A percentile compares a stretch with the other conserved stretches of the same genome.
Evolutionary conservation across 768 basidiomycete genomes (phyloP).

Genomic region (Rickenella mellea): DNA sequence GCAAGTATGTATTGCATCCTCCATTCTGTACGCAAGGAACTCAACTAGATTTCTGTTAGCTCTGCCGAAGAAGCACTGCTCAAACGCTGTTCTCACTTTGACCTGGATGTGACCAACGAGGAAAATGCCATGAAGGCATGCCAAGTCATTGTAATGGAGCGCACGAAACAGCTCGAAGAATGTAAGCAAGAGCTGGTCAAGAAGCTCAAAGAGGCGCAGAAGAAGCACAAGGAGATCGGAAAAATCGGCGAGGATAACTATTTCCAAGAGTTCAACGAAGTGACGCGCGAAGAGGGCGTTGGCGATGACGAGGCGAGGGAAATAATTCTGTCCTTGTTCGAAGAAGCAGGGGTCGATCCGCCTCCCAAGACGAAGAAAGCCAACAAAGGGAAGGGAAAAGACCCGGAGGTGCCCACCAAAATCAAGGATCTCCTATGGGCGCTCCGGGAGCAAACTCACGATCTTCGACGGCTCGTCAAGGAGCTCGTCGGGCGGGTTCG

Average conservation of each 20-base stretch:
- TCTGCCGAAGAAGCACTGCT: constrained; percentile 88
- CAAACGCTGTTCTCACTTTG: constrained; percentile 94
- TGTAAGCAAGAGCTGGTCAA: constrained; percentile 66
- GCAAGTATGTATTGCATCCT: constrained; percentile 47
- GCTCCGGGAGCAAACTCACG: constrained; percentile 81
- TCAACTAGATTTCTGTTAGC: constrained; percentile 25
- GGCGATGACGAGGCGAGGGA: constrained; percentile 72
- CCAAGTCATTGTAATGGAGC: constrained; percentile 81
- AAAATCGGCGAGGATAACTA: constrained; percentile 59
- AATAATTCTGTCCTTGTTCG: constrained; percentile 47
- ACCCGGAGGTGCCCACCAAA: constrained; percentile 36
- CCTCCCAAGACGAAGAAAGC: constrained; percentile 8
- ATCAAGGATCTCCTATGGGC: constrained; percentile 63
- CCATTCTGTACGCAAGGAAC: constrained; percentile 2
- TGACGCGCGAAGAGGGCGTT: constrained; percentile 58
- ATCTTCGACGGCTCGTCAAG: constrained; percentile 74
- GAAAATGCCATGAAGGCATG: constrained; percentile 86
- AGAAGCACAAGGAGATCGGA: constrained; percentile 60
- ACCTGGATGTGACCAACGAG: constrained; percentile 45
- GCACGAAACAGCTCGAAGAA: constrained; percentile 67
- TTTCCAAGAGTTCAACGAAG: constrained; percentile 70
- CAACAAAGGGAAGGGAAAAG: constrained; percentile 41
- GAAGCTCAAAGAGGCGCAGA: constrained; percentile 56
- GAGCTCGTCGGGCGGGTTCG: constrained; percentile 86
- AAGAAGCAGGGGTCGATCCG: constrained; percentile 43